phyloP scores from a whole-genome alignment of 1,284 basidiomycete genomes.

The Neonothopanus nambi region DNA sequence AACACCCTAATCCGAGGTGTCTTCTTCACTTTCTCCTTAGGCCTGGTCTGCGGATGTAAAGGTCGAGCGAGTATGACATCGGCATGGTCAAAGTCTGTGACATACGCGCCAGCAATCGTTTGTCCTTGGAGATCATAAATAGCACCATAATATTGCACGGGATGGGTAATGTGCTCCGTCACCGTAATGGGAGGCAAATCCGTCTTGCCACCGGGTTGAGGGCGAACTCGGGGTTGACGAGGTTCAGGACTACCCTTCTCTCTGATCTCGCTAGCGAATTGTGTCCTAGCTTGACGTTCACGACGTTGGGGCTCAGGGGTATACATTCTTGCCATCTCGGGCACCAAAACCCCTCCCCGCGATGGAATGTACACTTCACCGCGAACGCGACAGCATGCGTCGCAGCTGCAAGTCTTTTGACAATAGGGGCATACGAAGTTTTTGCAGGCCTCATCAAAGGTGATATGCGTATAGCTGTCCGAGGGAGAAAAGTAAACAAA shows the following conservation, averaged over 20 bases:
- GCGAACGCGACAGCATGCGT: constrained; percentile 5
- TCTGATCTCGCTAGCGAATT: not conserved
- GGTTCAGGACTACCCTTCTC: not conserved
- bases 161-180: not conserved
- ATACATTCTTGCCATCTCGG: not conserved
- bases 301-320: not conserved
- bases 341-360: not conserved
- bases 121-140: constrained; percentile 7
- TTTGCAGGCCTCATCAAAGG: not conserved
- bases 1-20: constrained; percentile 24
- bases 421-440: constrained; percentile 6
- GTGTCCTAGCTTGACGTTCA: not conserved
- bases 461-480: not conserved
- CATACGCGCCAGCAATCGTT: constrained; percentile 5
- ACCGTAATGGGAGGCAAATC: not conserved
- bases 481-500: not conserved
- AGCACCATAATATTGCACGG: not conserved
- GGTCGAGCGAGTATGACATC: not conserved
- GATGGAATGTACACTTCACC: constrained; percentile 4
- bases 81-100: not conserved
- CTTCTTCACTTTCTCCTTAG: not conserved
- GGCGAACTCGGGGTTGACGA: not conserved
- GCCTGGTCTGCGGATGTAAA: not conserved
- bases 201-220: not conserved
- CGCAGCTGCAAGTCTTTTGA: constrained; percentile 5